These are phyloP conservation scores for Colletotrichum trifolii DNA, from an alignment of 2,329 filamentous ascomycete genomes.

Conservation along the genomic window DNA sequence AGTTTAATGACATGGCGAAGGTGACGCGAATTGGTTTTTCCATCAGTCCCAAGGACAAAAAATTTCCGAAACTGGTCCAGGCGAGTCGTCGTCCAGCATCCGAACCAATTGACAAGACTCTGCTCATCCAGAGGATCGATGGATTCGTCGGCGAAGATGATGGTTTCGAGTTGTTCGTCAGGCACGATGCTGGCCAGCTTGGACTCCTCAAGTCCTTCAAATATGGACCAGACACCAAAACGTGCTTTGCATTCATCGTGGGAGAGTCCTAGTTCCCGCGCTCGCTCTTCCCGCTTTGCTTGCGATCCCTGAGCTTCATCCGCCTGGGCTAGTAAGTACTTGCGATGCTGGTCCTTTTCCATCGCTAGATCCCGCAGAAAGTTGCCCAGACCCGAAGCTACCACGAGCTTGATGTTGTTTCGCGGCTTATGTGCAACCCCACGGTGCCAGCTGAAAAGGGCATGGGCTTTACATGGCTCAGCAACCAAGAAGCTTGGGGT, in stretches of 20 bases:
- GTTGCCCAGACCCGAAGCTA: constrained; percentile 43
- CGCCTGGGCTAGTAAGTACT: constrained; percentile 1
- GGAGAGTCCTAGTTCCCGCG: not conserved
- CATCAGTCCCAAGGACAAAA: constrained; percentile 62
- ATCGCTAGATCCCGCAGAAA: constrained; percentile 45
- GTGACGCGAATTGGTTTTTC: constrained; percentile 18
- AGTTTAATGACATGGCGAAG: constrained; percentile 13
- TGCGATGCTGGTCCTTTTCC: constrained; percentile 10
- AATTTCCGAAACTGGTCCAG: constrained; percentile 66
- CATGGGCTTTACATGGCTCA: constrained; percentile 48
- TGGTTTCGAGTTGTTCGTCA: constrained; percentile 48
- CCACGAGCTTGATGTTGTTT: constrained; percentile 41
- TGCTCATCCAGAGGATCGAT: constrained; percentile 71
- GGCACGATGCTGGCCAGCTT: constrained; percentile 45
- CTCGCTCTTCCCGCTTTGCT: not conserved
- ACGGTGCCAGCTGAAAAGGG: constrained; percentile 50
- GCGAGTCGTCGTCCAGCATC: constrained; percentile 64
- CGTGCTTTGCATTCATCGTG: constrained; percentile 30
- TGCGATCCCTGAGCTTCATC: not conserved
- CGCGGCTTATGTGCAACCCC: constrained; percentile 1
- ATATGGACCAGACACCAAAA: constrained; percentile 32
- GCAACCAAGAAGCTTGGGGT: constrained; percentile 56
- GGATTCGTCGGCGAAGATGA: constrained; percentile 58
- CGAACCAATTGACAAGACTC: constrained; percentile 72
- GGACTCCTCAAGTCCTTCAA: constrained; percentile 18